Conservation (phyloP, 805 yeast genomes). For the Candida dendrica region DNA sequence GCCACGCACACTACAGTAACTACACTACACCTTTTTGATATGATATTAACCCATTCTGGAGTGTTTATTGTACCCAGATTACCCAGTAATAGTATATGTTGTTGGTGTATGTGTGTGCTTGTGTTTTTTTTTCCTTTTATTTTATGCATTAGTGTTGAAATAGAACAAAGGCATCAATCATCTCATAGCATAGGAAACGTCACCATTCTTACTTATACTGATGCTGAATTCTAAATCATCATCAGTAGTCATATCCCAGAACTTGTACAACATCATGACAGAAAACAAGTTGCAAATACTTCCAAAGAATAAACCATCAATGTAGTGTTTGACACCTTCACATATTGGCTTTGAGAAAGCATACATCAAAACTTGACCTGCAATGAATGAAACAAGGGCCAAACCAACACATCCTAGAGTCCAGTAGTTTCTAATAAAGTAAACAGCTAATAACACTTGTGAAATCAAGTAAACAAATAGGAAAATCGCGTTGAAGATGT, state of each 20-base stretch:
- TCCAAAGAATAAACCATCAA: constrained; percentile 86
- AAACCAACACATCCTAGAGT: constrained; percentile 78
- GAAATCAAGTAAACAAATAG: constrained; percentile 55
- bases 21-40: too few species aligned
- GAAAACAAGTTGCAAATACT: constrained; percentile 74
- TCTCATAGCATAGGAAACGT: constrained; percentile 15
- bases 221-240: constrained; percentile 93
- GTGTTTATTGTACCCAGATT: too few species aligned
- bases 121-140: too few species aligned
- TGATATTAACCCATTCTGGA: too few species aligned
- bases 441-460: constrained; percentile 60
- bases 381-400: constrained; percentile 65
- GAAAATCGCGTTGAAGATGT: constrained; percentile 63
- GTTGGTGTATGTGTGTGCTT: not conserved
- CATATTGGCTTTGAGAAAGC: constrained; percentile 66
- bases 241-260: constrained; percentile 92
- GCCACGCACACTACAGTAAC: too few species aligned
- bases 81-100: too few species aligned
- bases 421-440: constrained; percentile 76
- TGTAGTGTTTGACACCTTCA: constrained; percentile 67
- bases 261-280: constrained; percentile 91
- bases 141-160: too few species aligned
- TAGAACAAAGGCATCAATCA: not conserved
- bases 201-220: constrained; percentile 38
- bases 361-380: constrained; percentile 74